A percentile compares a stretch with the other conserved stretches of the same genome.
phyloP scores from a whole-genome alignment of 176 grass and related monocot species.

The Puccinellia tenuiflora region DNA sequence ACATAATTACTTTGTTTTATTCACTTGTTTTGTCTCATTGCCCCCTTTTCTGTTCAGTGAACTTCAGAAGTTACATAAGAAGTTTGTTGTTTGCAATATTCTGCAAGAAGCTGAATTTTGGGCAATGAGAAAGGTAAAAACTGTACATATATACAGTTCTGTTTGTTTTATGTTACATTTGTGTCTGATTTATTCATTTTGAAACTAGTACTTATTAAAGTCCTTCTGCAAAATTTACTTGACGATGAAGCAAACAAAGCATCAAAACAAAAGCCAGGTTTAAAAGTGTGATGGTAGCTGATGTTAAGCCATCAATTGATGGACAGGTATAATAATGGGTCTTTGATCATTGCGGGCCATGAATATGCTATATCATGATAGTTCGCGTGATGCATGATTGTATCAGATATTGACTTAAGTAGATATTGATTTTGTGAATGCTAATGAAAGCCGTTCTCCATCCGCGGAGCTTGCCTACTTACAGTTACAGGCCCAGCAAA shows the following conservation, averaged over 20 bases:
- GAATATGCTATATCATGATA: not conserved
- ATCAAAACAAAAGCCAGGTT: conserved; percentile 75
- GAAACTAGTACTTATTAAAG: conserved; percentile 15
- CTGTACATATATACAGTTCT: not conserved
- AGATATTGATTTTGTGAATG: no score
- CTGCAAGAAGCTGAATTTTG: conserved; percentile 95
- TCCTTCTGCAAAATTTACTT: conserved; percentile 67
- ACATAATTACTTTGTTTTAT: not conserved
- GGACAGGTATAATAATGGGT: conserved; percentile 60
- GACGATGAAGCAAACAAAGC: conserved; percentile 54
- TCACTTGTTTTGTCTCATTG: not conserved
- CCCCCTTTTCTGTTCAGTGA: conserved; percentile 48
- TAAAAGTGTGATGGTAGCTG: conserved; percentile 86
- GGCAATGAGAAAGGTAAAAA: conserved; percentile 82
- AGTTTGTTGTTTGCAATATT: conserved; percentile 78
- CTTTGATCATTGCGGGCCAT: not conserved
- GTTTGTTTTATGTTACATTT: conserved; percentile 5
- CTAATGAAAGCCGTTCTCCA: no score
- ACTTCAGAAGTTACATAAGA: conserved; percentile 88
- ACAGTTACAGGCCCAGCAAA: no score
- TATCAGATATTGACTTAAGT: conserved; percentile 7
- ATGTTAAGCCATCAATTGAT: conserved; percentile 86
- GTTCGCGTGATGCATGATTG: not conserved
- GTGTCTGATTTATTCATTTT: not conserved
- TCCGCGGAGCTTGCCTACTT: no score